Percentiles rank a stretch among this genome's conserved stretches.
Conservation (phyloP, 768 basidiomycete species). For the Boletus rex-veris region DNA sequence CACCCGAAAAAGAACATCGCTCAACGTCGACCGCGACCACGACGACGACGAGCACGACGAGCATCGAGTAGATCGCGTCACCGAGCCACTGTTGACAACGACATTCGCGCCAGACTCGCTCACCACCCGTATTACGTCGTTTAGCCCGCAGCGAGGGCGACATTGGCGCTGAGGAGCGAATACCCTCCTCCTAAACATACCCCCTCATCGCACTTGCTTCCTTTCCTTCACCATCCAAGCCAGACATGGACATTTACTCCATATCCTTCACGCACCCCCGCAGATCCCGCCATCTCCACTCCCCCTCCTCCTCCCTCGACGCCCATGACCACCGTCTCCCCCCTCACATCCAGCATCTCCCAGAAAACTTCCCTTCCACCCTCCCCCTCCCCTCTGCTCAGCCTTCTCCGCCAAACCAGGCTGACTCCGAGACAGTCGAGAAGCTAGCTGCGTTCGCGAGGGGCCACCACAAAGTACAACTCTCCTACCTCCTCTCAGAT, state of each 20-base stretch:
- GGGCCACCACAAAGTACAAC: slow-evolving; percentile 77
- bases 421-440: slow-evolving; percentile 71
- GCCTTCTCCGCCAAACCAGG: slow-evolving; percentile 32
- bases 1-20: slow-evolving; percentile 20
- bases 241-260: slow-evolving; percentile 87
- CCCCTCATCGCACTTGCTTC: slow-evolving; percentile 9
- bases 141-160: slow-evolving; percentile 3
- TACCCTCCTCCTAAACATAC: slow-evolving; percentile 29
- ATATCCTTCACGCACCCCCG: slow-evolving; percentile 92
- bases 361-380: slow-evolving; percentile 31
- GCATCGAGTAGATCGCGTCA: slow-evolving; percentile 19
- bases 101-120: background rate
- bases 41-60: slow-evolving; percentile 16
- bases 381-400: slow-evolving; percentile 40
- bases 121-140: background rate
- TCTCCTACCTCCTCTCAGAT: slow-evolving; percentile 73
- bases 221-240: background rate
- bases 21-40: slow-evolving; percentile 20
- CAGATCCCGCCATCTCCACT: slow-evolving; percentile 62
- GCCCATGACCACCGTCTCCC: slow-evolving; percentile 48
- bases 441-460: slow-evolving; percentile 79
- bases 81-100: slow-evolving; percentile 5
- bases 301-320: slow-evolving; percentile 62
- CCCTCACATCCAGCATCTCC: slow-evolving; percentile 36
- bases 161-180: slow-evolving; percentile 22